A percentile compares a stretch with the other conserved stretches of the same genome.
phyloP scores from a whole-genome alignment of 2,329 filamentous ascomycete species.

The Ceratocystis lukuohia region DNA sequence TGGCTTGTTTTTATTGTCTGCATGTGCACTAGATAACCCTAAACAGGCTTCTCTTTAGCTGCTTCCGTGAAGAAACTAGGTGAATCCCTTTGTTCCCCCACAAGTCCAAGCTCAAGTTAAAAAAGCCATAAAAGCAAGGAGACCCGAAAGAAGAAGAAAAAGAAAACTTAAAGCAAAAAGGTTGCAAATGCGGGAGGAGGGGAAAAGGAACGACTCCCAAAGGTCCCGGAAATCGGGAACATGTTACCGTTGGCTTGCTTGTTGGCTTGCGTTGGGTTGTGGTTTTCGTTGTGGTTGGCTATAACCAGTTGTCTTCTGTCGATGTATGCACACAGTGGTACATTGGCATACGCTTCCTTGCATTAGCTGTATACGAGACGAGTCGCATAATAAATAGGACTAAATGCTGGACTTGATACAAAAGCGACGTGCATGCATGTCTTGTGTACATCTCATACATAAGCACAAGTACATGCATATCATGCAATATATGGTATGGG shows the following conservation, averaged over 20 bases:
- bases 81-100: constrained; percentile 1
- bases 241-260: neutral
- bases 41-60: neutral
- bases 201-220: neutral
- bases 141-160: neutral
- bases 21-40: neutral
- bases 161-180: neutral
- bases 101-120: neutral
- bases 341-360: neutral
- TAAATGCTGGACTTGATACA: too few species aligned
- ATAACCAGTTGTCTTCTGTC: neutral
- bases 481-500: neutral
- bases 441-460: too few species aligned
- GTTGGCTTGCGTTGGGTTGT: neutral
- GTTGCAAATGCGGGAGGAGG: neutral
- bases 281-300: too few species aligned
- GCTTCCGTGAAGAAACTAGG: neutral
- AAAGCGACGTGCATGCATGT: too few species aligned
- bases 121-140: neutral
- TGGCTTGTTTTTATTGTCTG: too few species aligned
- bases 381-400: too few species aligned
- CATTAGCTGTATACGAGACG: neutral
- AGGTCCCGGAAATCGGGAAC: neutral
- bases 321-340: neutral
- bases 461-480: neutral